phyloP scores from a whole-genome alignment of 2,329 filamentous ascomycete genomes.

The Paecilomyces formosus region DNA sequence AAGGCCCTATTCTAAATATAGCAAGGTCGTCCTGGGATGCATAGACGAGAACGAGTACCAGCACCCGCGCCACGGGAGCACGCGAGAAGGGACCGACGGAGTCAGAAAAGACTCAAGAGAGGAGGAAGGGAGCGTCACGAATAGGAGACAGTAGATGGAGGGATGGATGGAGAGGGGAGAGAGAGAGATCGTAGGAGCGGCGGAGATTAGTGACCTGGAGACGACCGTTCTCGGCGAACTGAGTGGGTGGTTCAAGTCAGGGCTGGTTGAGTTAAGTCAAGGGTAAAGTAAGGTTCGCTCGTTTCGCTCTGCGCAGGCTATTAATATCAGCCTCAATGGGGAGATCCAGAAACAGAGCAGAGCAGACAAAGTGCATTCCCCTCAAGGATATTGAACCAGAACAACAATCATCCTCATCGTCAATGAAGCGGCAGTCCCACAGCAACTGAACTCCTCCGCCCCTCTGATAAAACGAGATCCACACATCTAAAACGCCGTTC shows the following conservation, averaged over 20 bases:
- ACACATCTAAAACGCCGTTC: not conserved
- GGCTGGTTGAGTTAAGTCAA: not conserved
- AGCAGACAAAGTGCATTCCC: not conserved
- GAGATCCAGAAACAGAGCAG: not conserved
- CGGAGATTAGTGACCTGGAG: not conserved
- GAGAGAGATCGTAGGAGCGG: not conserved
- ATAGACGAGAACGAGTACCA: not conserved
- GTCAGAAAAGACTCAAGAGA: not conserved
- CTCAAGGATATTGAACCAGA: not conserved
- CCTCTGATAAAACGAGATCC: not conserved
- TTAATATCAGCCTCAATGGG: not conserved
- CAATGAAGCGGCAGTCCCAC: not conserved
- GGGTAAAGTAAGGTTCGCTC: not conserved
- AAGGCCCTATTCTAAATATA: slow-evolving; percentile 3
- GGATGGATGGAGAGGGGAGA: not conserved
- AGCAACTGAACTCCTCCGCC: not conserved
- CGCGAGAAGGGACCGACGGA: not conserved
- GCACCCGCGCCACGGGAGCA: not conserved
- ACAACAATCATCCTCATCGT: not conserved
- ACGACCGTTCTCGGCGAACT: not conserved
- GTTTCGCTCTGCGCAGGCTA: not conserved
- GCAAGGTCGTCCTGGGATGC: not conserved
- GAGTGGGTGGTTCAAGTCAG: not conserved
- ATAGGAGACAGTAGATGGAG: not conserved
- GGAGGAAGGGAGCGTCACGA: not conserved